Evolutionary conservation across 2,329 filamentous ascomycete species (phyloP), one percentile per base, ranked within the genome.

Genomic region (Alternaria gaisen): DNA sequence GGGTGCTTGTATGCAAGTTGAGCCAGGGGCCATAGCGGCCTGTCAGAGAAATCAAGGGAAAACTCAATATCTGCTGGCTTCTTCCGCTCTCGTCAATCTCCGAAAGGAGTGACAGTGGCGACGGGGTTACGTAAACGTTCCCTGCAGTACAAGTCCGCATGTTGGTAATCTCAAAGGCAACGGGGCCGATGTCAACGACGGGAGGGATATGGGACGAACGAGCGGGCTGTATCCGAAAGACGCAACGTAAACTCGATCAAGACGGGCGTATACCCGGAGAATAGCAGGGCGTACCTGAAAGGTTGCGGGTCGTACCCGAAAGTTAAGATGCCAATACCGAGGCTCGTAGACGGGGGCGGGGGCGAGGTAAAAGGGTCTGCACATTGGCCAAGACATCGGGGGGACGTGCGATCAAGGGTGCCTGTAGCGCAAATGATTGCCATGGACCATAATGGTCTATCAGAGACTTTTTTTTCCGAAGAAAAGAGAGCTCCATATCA

Each of bases 61-160:
- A 34, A 43, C 65, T 70, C 67, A 41, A 73, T 69, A 63, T 68
- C 73, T 66, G 62, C 65, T 69, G 72, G 69, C 69, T 60, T 74
- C 72, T 71, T 72, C 71, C 71, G 66, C 72, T 55, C 65, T 50
- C 58, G 60, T 57, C 59, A 41, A 47, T 11, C 42, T 56, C 64
- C 66, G 61, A 66, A 42, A 68, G 68, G 57, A 61, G 44, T 46
- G 47, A 55, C 63, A 66, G 66, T 60, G 60, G 66, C 65, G 69
- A 67, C 61, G 65, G 71, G 71, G 50, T 42, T 58, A 57, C 61
- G 54, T 22, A 7, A 56, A 56, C 54, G 53, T 50, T 64, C 65
- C 72, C 72, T 67, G 59, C 65, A 68, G 56, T 63, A 65, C 66
- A 60, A 70, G 44, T 30, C 28, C 42, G 48, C 34, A 53, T 12